Evolutionary conservation across 768 basidiomycete species (phyloP).

Genomic region (Trametes meyenii): DNA sequence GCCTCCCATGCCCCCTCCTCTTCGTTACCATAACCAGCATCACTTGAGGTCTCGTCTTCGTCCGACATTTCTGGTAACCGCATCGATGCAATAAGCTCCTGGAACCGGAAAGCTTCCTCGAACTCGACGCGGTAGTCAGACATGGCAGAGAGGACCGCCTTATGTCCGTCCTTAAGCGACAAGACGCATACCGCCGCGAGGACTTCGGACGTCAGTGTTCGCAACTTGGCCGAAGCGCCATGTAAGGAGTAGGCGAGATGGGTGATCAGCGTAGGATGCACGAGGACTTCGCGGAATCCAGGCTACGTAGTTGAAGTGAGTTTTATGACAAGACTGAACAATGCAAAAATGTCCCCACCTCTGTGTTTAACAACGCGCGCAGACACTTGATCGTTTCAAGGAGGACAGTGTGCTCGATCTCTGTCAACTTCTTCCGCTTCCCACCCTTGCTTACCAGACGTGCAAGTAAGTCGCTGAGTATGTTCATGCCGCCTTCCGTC

Average conservation of each 20-base stretch:
- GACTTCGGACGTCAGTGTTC: conserved; percentile 71
- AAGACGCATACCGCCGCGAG: conserved; percentile 85
- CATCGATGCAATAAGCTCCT: conserved; percentile 68
- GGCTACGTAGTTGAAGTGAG: conserved; percentile 44
- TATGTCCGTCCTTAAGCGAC: conserved; percentile 69
- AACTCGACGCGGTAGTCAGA: conserved; percentile 77
- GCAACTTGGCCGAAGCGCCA: conserved; percentile 65
- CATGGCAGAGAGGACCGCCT: conserved; percentile 72
- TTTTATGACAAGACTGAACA: conserved; percentile 11
- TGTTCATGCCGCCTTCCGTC: conserved; percentile 64
- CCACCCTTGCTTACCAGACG: conserved; percentile 66
- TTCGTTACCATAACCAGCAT: conserved; percentile 44
- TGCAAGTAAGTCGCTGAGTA: conserved; percentile 59
- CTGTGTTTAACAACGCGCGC: conserved; percentile 81
- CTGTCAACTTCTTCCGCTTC: conserved; percentile 60
- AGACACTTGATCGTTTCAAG: conserved; percentile 80
- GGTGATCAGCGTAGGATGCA: conserved; percentile 64
- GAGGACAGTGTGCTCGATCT: conserved; percentile 68
- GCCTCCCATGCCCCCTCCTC: conserved; percentile 84
- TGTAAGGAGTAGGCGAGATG: conserved; percentile 75
- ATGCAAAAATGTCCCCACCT: conserved; percentile 50
- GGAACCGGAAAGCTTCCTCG: conserved; percentile 80
- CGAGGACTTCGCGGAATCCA: conserved; percentile 71
- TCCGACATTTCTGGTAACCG: conserved; percentile 51
- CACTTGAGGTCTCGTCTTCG: conserved; percentile 38